Conservation (phyloP, 768 basidiomycete species). For the Porphyrellus cyaneotinctus region DNA sequence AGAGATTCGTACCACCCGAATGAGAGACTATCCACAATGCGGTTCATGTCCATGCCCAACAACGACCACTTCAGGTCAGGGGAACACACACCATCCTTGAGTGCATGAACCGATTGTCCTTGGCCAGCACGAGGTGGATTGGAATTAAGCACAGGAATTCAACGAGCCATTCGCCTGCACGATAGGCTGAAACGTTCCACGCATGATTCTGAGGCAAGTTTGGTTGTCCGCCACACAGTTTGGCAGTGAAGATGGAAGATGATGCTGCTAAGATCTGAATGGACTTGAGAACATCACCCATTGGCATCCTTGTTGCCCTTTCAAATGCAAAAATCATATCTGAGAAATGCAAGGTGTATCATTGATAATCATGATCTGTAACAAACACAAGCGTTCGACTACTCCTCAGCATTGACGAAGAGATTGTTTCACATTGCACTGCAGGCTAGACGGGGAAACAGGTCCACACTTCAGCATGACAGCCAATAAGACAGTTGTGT, state of each 20-base stretch:
- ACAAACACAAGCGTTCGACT: constrained; percentile 41
- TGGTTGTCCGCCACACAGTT: too few species aligned
- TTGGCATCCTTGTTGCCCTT: not conserved
- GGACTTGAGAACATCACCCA: not conserved
- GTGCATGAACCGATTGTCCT: constrained; percentile 54
- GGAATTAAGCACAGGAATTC: constrained; percentile 56
- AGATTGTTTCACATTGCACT: constrained; percentile 38
- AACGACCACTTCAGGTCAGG: constrained; percentile 46
- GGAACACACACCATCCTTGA: constrained; percentile 54
- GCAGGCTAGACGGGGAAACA: too few species aligned
- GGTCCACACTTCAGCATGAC: too few species aligned
- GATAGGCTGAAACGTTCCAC: constrained; percentile 37
- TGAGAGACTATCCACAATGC: constrained; percentile 50
- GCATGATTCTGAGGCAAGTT: too few species aligned
- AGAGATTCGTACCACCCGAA: constrained; percentile 65
- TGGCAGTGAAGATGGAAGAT: too few species aligned
- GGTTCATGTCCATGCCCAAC: constrained; percentile 53
- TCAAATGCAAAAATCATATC: not conserved
- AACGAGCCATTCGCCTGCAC: constrained; percentile 57
- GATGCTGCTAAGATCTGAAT: not conserved
- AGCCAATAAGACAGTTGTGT: too few species aligned
- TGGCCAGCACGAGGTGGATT: constrained; percentile 54
- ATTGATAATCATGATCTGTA: constrained; percentile 33
- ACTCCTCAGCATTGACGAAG: constrained; percentile 30
- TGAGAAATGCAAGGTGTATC: constrained; percentile 41